Conservation (phyloP, 2,329 filamentous ascomycete genomes). For the Fusarium solani-melongenae region DNA sequence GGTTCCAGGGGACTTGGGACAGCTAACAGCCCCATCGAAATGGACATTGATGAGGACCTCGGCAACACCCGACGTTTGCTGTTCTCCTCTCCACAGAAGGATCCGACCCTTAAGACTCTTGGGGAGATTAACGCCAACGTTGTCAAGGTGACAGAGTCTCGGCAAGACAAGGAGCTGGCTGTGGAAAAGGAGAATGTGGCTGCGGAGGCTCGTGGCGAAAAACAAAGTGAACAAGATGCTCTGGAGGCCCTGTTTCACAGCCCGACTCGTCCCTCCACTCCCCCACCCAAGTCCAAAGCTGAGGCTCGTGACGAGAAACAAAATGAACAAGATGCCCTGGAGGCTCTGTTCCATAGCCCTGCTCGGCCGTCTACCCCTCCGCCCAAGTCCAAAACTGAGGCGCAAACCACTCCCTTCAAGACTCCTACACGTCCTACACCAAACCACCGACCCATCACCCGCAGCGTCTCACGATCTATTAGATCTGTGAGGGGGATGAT, state of each 20-base stretch:
- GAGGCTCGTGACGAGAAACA: constrained; percentile 18
- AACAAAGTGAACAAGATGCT: constrained; percentile 58
- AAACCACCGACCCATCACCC: constrained; percentile 69
- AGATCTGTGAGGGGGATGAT: constrained; percentile 57
- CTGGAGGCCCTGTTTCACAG: constrained; percentile 76
- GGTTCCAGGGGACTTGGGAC: constrained; percentile 66
- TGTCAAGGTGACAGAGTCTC: constrained; percentile 56
- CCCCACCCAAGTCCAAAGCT: constrained; percentile 59
- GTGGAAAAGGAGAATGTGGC: constrained; percentile 60
- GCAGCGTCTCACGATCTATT: constrained; percentile 68
- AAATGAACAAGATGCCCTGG: constrained; percentile 63
- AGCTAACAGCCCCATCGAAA: constrained; percentile 66
- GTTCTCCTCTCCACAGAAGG: constrained; percentile 80
- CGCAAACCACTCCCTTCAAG: constrained; percentile 63
- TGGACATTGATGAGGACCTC: constrained; percentile 59
- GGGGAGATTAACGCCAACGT: constrained; percentile 67
- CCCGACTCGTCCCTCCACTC: constrained; percentile 62
- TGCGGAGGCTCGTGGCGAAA: constrained; percentile 53
- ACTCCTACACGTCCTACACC: constrained; percentile 73
- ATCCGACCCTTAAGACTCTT: constrained; percentile 70
- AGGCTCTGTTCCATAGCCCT: constrained; percentile 74
- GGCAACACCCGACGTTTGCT: constrained; percentile 75
- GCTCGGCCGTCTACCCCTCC: constrained; percentile 63
- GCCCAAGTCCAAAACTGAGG: constrained; percentile 54
- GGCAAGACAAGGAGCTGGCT: constrained; percentile 49